Evolutionary conservation across 2,329 filamentous ascomycete species (phyloP).

Genomic region (Cytospora piceae): DNA sequence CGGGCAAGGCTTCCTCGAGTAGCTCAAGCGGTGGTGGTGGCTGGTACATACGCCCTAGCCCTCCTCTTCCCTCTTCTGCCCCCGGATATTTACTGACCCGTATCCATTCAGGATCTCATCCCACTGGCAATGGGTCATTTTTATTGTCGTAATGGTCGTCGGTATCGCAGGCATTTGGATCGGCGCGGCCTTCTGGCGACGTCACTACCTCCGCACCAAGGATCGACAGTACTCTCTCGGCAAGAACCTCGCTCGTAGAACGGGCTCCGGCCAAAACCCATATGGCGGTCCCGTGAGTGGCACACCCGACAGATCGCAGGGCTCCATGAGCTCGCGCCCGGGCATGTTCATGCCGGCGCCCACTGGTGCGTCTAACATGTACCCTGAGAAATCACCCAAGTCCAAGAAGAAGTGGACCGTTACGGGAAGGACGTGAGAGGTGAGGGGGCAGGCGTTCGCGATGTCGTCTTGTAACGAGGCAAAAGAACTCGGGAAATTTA

Average conservation of each 20-base stretch:
- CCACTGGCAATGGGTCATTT: conserved; percentile 81
- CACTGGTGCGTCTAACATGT: conserved; percentile 38
- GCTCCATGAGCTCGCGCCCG: conserved; percentile 40
- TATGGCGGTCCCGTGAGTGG: conserved; percentile 41
- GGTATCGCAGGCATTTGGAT: conserved; percentile 70
- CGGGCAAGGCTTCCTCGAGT: conserved; percentile 34
- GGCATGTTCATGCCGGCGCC: conserved; percentile 46
- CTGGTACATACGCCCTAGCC: conserved; percentile 49
- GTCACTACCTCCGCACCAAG: conserved; percentile 72
- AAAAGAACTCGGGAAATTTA: not conserved
- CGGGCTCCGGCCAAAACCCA: conserved; percentile 36
- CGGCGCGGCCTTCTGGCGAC: conserved; percentile 71
- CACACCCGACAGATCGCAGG: conserved; percentile 35
- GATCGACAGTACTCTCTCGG: conserved; percentile 59
- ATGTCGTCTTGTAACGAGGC: not conserved
- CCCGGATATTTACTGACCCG: conserved; percentile 18
- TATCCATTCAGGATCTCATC: conserved; percentile 59
- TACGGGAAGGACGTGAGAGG: conserved; percentile 45
- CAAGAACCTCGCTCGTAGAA: conserved; percentile 43
- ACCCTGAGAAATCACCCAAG: conserved; percentile 35
- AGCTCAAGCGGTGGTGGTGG: conserved; percentile 39
- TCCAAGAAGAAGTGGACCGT: conserved; percentile 54
- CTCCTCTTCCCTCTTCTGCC: not conserved
- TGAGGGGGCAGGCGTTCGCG: not conserved
- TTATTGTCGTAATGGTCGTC: conserved; percentile 75